phyloP scores from a whole-genome alignment of 768 basidiomycete species.

The Rhizopogon rudus region DNA sequence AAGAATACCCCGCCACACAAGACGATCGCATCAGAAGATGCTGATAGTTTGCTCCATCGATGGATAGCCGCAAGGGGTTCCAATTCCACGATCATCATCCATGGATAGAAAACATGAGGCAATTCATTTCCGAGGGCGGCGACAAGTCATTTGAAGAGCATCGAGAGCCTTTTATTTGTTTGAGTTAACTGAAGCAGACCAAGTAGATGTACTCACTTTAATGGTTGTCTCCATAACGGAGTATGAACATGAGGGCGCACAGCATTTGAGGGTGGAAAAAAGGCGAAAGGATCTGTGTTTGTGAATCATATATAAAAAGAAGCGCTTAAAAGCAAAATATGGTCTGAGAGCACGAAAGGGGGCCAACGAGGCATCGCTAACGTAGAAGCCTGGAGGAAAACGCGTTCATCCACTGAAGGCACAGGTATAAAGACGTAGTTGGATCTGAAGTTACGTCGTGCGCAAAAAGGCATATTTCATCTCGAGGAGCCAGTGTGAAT shows the following conservation, averaged over 20 bases:
- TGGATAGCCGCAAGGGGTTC: constrained; percentile 17
- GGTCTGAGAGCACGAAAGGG: constrained; percentile 11
- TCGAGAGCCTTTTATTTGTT: background rate
- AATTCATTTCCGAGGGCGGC: constrained; percentile 29
- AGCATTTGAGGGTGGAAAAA: constrained; percentile 5
- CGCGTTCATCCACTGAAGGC: constrained; percentile 4
- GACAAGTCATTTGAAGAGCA: constrained; percentile 3
- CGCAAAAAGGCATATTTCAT: constrained; percentile 2
- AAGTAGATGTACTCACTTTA: background rate
- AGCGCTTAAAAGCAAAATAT: constrained; percentile 6
- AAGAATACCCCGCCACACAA: constrained; percentile 14
- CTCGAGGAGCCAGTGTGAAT: background rate
- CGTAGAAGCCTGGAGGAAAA: constrained; percentile 2
- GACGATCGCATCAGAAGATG: constrained; percentile 23
- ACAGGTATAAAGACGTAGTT: constrained; percentile 9
- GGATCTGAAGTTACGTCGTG: background rate
- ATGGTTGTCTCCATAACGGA: constrained; percentile 17
- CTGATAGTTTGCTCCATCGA: constrained; percentile 19
- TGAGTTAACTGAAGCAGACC: background rate
- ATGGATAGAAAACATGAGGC: constrained; percentile 25
- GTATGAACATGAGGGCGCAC: constrained; percentile 3
- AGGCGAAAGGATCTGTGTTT: constrained; percentile 5
- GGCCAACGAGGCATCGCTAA: constrained; percentile 10
- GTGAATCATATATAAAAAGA: constrained; percentile 4
- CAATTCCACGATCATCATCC: constrained; percentile 19